phyloP scores from a whole-genome alignment of 106 monocot species.

The Amphibolis antarctica region DNA sequence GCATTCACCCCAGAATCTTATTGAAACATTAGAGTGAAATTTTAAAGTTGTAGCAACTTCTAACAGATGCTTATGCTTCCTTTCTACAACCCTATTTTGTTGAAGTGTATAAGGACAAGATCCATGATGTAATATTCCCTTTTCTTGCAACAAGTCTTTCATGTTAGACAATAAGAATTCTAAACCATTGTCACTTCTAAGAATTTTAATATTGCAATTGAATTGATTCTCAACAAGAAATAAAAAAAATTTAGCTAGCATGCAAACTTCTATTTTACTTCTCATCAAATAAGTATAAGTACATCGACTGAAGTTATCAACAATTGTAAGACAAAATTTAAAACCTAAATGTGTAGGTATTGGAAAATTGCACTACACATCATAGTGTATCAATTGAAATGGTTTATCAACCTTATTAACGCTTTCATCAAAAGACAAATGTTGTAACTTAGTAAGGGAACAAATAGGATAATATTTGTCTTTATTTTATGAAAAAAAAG shows the following conservation, averaged over 20 bases:
- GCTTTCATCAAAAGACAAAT: too few species aligned
- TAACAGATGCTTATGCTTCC: constrained; percentile 4
- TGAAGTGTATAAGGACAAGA: constrained; percentile 6
- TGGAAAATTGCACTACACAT: not conserved
- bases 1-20: not conserved
- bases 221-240: not conserved
- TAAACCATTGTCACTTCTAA: not conserved
- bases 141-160: not conserved
- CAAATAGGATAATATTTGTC: too few species aligned
- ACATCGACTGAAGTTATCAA: not conserved
- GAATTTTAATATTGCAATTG: not conserved
- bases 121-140: constrained; percentile 6
- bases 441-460: too few species aligned
- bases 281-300: not conserved
- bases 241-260: too few species aligned
- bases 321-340: not conserved
- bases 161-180: not conserved
- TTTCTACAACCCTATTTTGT: constrained; percentile 7
- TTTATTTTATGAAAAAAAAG: too few species aligned
- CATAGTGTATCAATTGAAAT: not conserved
- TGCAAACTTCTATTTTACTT: not conserved
- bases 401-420: too few species aligned
- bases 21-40: not conserved
- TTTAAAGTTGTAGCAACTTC: not conserved
- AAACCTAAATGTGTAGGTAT: not conserved